Conservation (phyloP, 164 flowering plant genomes). For the Houttuynia cordata region DNA sequence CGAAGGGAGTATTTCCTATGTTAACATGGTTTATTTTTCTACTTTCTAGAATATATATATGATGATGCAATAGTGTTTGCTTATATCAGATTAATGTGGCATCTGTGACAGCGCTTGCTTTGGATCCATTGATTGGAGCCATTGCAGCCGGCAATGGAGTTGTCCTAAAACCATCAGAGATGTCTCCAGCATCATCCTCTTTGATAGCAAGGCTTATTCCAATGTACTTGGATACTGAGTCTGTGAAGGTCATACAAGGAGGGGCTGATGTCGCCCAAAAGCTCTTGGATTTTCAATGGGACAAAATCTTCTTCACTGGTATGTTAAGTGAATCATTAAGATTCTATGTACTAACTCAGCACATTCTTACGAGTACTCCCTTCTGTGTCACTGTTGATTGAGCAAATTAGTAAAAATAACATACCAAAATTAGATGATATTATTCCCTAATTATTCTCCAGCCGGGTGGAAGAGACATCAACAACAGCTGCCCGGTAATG, state of each 20-base stretch:
- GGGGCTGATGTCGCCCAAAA: constrained; percentile 27
- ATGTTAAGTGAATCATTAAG: neutral
- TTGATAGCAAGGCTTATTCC: constrained; percentile 47
- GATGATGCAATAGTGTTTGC: too few relatives aligned
- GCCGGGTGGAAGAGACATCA: too few relatives aligned
- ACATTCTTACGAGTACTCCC: too few relatives aligned
- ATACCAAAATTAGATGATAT: too few relatives aligned
- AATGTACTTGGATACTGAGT: constrained; percentile 44
- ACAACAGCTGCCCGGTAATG: too few relatives aligned
- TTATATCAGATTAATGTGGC: neutral
- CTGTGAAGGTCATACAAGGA: constrained; percentile 59
- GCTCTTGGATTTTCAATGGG: constrained; percentile 64
- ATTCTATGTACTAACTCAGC: too few relatives aligned
- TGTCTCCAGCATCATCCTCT: constrained; percentile 51
- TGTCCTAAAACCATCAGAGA: constrained; percentile 76
- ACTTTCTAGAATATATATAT: too few relatives aligned
- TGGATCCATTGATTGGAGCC: constrained; percentile 87
- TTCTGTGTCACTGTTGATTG: too few relatives aligned
- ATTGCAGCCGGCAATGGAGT: constrained; percentile 74
- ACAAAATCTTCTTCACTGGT: constrained; percentile 94
- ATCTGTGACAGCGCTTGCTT: constrained; percentile 32
- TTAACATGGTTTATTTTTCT: too few relatives aligned
- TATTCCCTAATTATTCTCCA: too few relatives aligned
- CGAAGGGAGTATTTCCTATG: too few relatives aligned
- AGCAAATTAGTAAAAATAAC: too few relatives aligned